Evolutionary conservation across 495 filamentous ascomycete species (phyloP), one percentile per base, ranked within the genome.

Genomic region (Pyrenula aspistea): DNA sequence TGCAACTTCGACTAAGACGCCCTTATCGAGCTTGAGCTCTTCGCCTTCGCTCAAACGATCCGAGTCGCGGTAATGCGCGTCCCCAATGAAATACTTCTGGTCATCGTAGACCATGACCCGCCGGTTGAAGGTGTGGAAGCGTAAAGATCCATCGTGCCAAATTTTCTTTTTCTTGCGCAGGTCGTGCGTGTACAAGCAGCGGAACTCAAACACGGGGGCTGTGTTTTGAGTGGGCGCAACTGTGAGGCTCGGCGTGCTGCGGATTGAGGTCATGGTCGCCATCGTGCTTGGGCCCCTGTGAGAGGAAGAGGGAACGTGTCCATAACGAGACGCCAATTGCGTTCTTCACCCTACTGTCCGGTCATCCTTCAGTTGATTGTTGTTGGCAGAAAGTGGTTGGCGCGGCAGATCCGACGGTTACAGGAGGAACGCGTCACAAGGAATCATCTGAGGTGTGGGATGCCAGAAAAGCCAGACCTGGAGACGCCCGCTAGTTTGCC

Each of bases 91-190:
- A 67, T 93, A 88, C 0, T 88, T 79, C 19, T 76, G 71, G 15
- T 83, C 82, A 65, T 96, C 91, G 62, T 92, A 92, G 21, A 93
- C 87, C 91, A 96, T 95, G 47, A 90, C 73, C 2, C 91, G 83
- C 61, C 85, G 88, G 71, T 96, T 96, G 77, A 94, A 94, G 1
- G 87, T 87, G 66, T 96, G 91, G 64, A 83, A 95, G 54, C 85
- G 82, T 25, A 95, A 77, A 51, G 83, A 82, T 49, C 91, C 91
- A 85, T 96, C 91, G 61, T 92, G 88, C 91, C 91, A 96, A 51
- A 87, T 73, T 69, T 96, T 96, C 54, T 86, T 82, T 69, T 96
- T 96, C 53, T 87, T 80, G 10, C 84, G 82, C 53, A 95, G 66
- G 64, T 96, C 91, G 60, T 85, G 79, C 2, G 88, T 95, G 68